Conservation (phyloP, 2,329 filamentous ascomycete genomes). For the Phyllosticta ampelicida region DNA sequence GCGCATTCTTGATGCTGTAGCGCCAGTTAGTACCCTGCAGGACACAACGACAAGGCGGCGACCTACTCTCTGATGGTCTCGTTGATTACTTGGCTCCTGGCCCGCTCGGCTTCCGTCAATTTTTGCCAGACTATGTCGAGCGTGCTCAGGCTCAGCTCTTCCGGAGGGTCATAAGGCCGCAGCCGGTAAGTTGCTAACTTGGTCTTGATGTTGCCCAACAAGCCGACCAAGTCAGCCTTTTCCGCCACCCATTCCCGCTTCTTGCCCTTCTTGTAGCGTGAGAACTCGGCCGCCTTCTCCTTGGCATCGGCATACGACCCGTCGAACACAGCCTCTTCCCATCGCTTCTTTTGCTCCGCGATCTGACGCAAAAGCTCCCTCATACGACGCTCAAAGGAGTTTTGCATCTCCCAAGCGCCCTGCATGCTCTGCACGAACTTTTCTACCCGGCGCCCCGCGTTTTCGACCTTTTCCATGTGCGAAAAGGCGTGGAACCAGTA, state of each 20-base stretch:
- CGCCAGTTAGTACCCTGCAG: slow-evolving; percentile 19
- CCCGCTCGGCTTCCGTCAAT: slow-evolving; percentile 75
- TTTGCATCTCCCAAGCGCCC: slow-evolving; percentile 99
- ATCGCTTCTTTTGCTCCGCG: slow-evolving; percentile 58
- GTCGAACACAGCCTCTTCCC: slow-evolving; percentile 73
- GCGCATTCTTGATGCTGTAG: slow-evolving; percentile 77
- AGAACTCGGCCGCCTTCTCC: slow-evolving; percentile 69
- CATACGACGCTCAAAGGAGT: slow-evolving; percentile 87
- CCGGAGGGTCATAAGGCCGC: slow-evolving; percentile 80
- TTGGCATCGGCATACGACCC: slow-evolving; percentile 92
- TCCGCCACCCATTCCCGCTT: slow-evolving; percentile 97
- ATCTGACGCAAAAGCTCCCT: slow-evolving; percentile 67
- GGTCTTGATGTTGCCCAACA: slow-evolving; percentile 97
- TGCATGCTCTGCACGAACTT: slow-evolving; percentile 99
- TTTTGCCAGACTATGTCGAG: slow-evolving; percentile 73
- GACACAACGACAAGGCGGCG: background rate
- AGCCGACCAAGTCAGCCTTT: slow-evolving; percentile 86
- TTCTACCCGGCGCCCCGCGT: slow-evolving; percentile 88
- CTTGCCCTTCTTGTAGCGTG: slow-evolving; percentile 77
- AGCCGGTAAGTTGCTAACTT: slow-evolving; percentile 92
- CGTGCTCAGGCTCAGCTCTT: slow-evolving; percentile 68
- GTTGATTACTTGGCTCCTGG: slow-evolving; percentile 86
- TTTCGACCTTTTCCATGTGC: slow-evolving; percentile 97
- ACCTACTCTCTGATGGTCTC: slow-evolving; percentile 88
- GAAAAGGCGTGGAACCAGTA: slow-evolving; percentile 99